These are phyloP conservation scores for Centrapalus pauciflorus DNA, from an alignment of 129 eudicot genomes.

Conservation along the genomic window DNA sequence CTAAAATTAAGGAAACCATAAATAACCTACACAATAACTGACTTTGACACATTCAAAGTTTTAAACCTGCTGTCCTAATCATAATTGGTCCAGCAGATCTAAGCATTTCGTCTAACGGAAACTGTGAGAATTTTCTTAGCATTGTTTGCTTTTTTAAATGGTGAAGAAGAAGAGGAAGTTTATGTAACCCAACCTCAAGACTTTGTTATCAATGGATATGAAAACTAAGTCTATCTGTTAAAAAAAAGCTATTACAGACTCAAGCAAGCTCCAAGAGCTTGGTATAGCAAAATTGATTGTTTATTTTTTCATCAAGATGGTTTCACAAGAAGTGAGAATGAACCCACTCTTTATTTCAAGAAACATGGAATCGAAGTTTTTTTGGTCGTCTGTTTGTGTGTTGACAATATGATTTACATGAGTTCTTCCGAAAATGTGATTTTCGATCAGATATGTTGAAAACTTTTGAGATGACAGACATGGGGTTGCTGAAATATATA, in stretches of 20 bases:
- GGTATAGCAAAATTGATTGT: background rate
- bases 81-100: no score
- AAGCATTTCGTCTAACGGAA: no score
- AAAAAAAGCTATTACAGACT: background rate
- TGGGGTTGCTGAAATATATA: background rate
- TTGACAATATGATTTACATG: conserved; percentile 20
- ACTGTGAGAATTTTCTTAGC: no score
- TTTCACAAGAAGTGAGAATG: background rate
- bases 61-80: no score
- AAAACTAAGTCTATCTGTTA: background rate
- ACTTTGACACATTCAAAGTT: no score
- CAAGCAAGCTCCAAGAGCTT: background rate
- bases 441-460: background rate
- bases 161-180: background rate
- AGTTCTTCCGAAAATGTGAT: conserved; percentile 8
- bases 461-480: conserved; percentile 6
- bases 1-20: no score
- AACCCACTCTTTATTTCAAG: background rate
- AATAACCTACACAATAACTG: no score
- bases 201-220: background rate
- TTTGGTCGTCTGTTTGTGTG: conserved; percentile 11
- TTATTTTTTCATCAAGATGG: background rate
- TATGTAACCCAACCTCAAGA: background rate
- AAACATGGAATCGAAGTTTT: background rate
- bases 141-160: no score